phyloP scores from a whole-genome alignment of 306 rosid species.

The Inga leiocalycina region DNA sequence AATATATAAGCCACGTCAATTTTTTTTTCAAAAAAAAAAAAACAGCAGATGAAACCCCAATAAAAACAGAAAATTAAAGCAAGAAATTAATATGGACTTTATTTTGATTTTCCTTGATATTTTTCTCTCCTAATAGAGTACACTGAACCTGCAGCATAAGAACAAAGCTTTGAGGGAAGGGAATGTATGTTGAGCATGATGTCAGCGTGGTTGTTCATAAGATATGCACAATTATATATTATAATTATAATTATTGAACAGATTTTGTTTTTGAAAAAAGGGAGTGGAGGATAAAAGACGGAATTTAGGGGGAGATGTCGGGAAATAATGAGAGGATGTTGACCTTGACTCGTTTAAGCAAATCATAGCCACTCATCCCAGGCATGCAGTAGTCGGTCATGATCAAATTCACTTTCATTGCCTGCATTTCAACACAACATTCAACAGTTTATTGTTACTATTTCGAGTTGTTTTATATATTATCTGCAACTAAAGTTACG shows the following conservation, averaged over 20 bases:
- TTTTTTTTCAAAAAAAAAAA: background rate
- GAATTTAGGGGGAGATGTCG: conserved; percentile 47
- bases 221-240: background rate
- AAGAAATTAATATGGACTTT: conserved; percentile 16
- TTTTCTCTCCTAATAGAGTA: conserved; percentile 11
- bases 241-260: background rate
- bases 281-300: conserved; percentile 19
- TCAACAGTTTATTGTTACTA: conserved; percentile 13
- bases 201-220: conserved; percentile 2
- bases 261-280: background rate
- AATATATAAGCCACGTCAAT: conserved; percentile 36
- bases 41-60: too few relatives aligned
- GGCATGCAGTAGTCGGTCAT: conserved; percentile 99
- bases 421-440: conserved; percentile 50
- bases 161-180: conserved; percentile 7
- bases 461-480: conserved; percentile 2
- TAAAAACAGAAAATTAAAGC: background rate
- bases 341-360: conserved; percentile 92
- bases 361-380: conserved; percentile 99
- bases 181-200: conserved; percentile 37
- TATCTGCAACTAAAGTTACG: background rate
- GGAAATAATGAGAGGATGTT: conserved; percentile 31
- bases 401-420: conserved; percentile 87
- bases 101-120: conserved; percentile 26
- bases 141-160: conserved; percentile 22